Conservation (phyloP, 768 basidiomycete genomes). For the Agaricus bisporus region DNA sequence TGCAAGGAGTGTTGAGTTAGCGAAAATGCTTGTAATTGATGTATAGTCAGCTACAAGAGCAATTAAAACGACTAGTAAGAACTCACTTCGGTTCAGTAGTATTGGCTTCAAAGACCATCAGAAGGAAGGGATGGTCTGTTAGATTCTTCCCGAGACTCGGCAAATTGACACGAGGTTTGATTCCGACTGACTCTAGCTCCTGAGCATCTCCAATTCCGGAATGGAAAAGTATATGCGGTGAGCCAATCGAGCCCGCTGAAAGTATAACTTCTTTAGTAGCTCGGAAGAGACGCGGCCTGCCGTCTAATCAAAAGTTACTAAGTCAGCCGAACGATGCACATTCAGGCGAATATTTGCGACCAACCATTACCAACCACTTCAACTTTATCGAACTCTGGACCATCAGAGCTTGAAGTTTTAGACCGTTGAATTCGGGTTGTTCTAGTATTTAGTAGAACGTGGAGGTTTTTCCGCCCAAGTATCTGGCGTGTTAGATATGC, state of each 20-base stretch:
- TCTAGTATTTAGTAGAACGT: constrained; percentile 24
- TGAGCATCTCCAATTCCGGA: constrained; percentile 14
- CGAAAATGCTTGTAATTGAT: background rate
- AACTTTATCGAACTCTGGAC: background rate
- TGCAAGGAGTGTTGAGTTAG: constrained; percentile 5
- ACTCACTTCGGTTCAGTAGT: constrained; percentile 1
- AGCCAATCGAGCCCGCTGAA: constrained; percentile 10
- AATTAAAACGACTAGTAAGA: background rate
- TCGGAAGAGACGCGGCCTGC: background rate
- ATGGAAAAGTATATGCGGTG: constrained; percentile 14
- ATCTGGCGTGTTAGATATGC: constrained; percentile 21
- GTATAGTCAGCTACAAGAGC: background rate
- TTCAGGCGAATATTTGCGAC: background rate
- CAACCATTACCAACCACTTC: constrained; percentile 2
- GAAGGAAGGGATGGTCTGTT: constrained; percentile 19
- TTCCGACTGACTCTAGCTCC: constrained; percentile 13
- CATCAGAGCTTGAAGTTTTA: background rate
- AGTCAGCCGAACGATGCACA: background rate
- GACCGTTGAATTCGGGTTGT: constrained; percentile 18
- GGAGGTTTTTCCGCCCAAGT: constrained; percentile 21
- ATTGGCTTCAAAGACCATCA: constrained; percentile 11
- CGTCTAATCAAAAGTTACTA: background rate
- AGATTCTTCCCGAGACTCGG: constrained; percentile 25
- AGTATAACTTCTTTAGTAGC: constrained; percentile 12
- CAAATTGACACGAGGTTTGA: constrained; percentile 19